A percentile compares a stretch with the other conserved stretches of the same genome.
Evolutionary conservation across 495 filamentous ascomycete genomes (phyloP).

Genomic region (Aspergillus homomorphus): DNA sequence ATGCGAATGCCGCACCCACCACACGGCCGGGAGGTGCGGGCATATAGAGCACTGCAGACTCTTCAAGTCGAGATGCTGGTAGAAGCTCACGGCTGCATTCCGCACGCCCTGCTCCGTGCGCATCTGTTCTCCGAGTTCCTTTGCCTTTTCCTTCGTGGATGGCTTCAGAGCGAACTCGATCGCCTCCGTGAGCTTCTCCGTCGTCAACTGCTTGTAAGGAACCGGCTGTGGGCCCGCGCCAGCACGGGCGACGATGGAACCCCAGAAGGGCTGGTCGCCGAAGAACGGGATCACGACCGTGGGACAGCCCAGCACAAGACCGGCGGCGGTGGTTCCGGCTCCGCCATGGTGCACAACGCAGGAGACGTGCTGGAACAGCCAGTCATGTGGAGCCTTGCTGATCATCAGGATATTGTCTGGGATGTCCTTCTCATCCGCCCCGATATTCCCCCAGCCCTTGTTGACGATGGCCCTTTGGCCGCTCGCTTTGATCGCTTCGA

Average conservation of each 20-base stretch:
- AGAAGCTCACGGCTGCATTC: slow-evolving; percentile 64
- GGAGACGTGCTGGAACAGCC: slow-evolving; percentile 72
- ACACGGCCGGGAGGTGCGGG: slow-evolving; percentile 64
- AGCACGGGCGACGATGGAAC: slow-evolving; percentile 66
- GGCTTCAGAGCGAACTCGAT: slow-evolving; percentile 56
- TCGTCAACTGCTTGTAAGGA: slow-evolving; percentile 63
- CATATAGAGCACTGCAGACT: slow-evolving; percentile 61
- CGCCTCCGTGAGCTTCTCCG: slow-evolving; percentile 57
- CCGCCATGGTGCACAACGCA: slow-evolving; percentile 78
- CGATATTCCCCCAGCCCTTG: slow-evolving; percentile 77
- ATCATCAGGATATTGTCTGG: slow-evolving; percentile 66
- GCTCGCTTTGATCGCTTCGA: slow-evolving; percentile 60
- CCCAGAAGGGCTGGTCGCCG: slow-evolving; percentile 82
- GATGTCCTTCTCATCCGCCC: slow-evolving; percentile 54
- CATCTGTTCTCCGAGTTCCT: slow-evolving; percentile 57
- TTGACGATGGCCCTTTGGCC: slow-evolving; percentile 74
- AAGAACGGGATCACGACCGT: slow-evolving; percentile 80
- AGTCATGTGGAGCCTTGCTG: slow-evolving; percentile 77
- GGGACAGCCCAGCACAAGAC: slow-evolving; percentile 62
- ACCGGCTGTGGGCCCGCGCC: slow-evolving; percentile 72
- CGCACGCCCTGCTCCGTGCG: slow-evolving; percentile 59
- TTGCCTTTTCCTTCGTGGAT: slow-evolving; percentile 53
- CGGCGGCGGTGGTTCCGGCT: slow-evolving; percentile 75
- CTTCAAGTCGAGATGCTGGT: slow-evolving; percentile 61
- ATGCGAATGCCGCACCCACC: slow-evolving; percentile 62